These are phyloP conservation scores for Lactarius hatsudake DNA, from an alignment of 768 basidiomycete species.

Conservation along the genomic window DNA sequence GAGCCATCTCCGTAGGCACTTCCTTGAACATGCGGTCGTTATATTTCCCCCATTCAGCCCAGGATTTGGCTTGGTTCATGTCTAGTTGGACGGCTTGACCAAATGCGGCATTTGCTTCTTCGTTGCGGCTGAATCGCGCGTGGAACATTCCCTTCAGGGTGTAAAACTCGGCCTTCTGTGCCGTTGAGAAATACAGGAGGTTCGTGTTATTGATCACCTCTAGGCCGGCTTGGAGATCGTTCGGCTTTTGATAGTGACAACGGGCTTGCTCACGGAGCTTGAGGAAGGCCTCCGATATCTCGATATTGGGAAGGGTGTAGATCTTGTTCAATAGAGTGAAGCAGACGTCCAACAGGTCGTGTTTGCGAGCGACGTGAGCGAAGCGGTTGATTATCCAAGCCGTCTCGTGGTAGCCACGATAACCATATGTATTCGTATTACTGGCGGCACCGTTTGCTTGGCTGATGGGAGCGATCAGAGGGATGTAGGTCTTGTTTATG, in stretches of 20 bases:
- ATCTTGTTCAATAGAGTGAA: conserved; percentile 94
- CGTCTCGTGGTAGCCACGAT: conserved; percentile 96
- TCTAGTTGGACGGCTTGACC: conserved; percentile 96
- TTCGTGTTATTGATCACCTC: conserved; percentile 99
- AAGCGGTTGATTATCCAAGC: conserved; percentile 99
- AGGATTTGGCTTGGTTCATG: conserved; percentile 90
- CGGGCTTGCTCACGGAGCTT: conserved; percentile 98
- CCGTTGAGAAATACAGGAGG: conserved; percentile 91
- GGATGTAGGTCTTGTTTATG: conserved; percentile 95
- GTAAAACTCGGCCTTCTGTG: conserved; percentile 98
- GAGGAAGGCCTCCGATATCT: conserved; percentile 98
- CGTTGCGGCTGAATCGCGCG: conserved; percentile 76
- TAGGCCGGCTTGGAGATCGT: conserved; percentile 88
- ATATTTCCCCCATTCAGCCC: conserved; percentile 97
- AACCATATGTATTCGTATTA: conserved; percentile 81
- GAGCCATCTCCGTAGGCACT: conserved; percentile 61
- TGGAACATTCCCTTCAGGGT: conserved; percentile 99
- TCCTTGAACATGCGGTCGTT: conserved; percentile 95
- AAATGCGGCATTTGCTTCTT: conserved; percentile 90
- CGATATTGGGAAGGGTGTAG: conserved; percentile 98
- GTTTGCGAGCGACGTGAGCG: conserved; percentile 96
- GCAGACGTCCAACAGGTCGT: conserved; percentile 94
- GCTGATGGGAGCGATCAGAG: conserved; percentile 61
- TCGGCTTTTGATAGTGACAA: conserved; percentile 94
- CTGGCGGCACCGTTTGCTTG: conserved; percentile 50